Evolutionary conservation across 495 filamentous ascomycete genomes (phyloP), one percentile per base, ranked within the genome.

Genomic region (Pyrenopolyporus hunteri): DNA sequence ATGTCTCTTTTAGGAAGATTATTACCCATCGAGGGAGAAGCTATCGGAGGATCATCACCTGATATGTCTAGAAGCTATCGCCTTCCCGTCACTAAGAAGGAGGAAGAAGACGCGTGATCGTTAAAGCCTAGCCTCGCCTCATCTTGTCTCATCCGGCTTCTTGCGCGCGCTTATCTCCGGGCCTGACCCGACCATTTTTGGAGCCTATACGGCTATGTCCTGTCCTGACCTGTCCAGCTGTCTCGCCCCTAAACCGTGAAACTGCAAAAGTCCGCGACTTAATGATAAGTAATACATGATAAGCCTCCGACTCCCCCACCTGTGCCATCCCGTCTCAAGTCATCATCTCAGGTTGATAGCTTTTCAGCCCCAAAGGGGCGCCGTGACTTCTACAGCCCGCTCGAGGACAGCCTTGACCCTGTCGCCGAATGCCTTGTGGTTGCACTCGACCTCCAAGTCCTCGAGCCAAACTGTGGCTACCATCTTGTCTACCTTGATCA

Each of bases 391-490:
- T n/a, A 95, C 86, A 1, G 90, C 92, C 62, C 94, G 78, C 71
- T 98, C 94, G 22, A 97, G 89, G 14, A 98, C 91, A 2, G 90
- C 90, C 62, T 87, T 83, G 5, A 98, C 89, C 40, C 94, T 77
- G 69, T 95, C 90, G 53, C 82, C 82, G 69, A 95, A 79, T 42
- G 90, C 83, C 62, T 82, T 76, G 60, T 87, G 89, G 22, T 73
- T 76, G 72, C 92, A 93, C 72, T 98, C 95, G 0, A 98, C 90
- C 64, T 93, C 90, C 40, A 98, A 70, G 40, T 86, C 83, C 79
- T 98, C 93, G 25, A 98, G 80, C 92, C 91, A 97, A 5, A 98
- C 89, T 37, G 81, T 87, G 4, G 93, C 94, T 54, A 89, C 82
- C 71, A 92, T 86, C 73, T 90, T 93, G 68, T 97, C 94, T 3